Conservation (phyloP, 805 yeast genomes). For the Metschnikowia shivogae region DNA sequence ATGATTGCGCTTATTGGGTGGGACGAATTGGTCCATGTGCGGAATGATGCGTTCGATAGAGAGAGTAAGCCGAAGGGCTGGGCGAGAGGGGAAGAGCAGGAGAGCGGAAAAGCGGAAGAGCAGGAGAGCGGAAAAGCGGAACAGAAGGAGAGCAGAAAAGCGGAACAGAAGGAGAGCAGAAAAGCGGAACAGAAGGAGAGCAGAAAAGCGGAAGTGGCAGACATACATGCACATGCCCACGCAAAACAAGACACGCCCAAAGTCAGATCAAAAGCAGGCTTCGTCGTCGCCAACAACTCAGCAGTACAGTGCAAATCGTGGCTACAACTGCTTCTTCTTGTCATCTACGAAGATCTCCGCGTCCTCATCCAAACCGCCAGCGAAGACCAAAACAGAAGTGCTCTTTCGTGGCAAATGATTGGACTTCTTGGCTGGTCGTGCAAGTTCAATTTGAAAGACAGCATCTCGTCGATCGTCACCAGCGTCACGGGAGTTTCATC, state of each 20-base stretch:
- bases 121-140: too few relatives aligned
- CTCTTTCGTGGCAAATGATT: conserved; percentile 70
- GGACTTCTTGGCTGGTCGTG: conserved; percentile 45
- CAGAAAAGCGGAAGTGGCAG: too few relatives aligned
- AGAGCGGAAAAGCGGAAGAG: too few relatives aligned
- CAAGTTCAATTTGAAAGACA: conserved; percentile 36
- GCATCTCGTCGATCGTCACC: conserved; percentile 36
- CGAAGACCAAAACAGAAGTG: conserved; percentile 44
- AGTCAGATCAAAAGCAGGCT: conserved; percentile 3
- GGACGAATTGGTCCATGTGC: conserved; percentile 64
- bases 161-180: too few relatives aligned
- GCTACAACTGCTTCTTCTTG: conserved; percentile 71
- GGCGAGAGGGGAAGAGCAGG: too few relatives aligned
- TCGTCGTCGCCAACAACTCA: conserved; percentile 22
- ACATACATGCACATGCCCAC: too few relatives aligned
- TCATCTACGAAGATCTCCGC: conserved; percentile 58
- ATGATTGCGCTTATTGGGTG: conserved; percentile 73
- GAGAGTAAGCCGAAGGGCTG: too few relatives aligned
- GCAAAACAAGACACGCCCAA: too few relatives aligned
- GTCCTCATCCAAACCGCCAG: conserved; percentile 25
- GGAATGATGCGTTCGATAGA: conserved; percentile 60
- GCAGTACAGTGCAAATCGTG: conserved; percentile 60
- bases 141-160: too few relatives aligned
- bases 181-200: too few relatives aligned
- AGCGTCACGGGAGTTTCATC: conserved; percentile 48